These are phyloP conservation scores for Zygotorulaspora danielsina DNA, from an alignment of 805 yeast genomes.

Conservation along the genomic window DNA sequence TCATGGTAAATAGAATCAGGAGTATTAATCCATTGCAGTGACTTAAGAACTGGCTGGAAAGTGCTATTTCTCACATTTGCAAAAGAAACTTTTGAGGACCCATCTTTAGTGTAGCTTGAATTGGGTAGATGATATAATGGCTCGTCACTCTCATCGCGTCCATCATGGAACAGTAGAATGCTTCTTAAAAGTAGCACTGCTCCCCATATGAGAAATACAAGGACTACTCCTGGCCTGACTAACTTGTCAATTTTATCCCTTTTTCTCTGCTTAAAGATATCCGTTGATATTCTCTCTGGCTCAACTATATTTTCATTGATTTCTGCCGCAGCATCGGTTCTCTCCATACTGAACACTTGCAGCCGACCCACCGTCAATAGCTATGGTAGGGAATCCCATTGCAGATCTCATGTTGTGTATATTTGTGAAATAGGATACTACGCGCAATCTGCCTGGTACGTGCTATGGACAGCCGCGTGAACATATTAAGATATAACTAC, in stretches of 20 bases:
- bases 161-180: constrained; percentile 5
- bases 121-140: constrained; percentile 16
- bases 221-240: constrained; percentile 16
- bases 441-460: no score
- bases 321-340: background rate
- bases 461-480: no score
- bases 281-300: constrained; percentile 19
- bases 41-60: constrained; percentile 48
- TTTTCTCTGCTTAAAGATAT: constrained; percentile 7
- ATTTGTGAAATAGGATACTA: no score
- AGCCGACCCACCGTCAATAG: no score
- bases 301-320: constrained; percentile 4
- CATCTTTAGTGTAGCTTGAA: constrained; percentile 20
- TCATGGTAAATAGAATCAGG: constrained; percentile 47
- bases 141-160: background rate
- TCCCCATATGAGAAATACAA: constrained; percentile 26
- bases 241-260: constrained; percentile 10
- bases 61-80: constrained; percentile 49
- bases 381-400: no score
- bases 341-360: constrained; percentile 1
- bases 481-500: no score
- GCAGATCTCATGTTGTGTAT: no score
- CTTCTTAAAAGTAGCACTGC: constrained; percentile 17
- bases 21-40: constrained; percentile 65
- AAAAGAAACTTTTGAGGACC: constrained; percentile 36